A percentile compares a stretch with the other conserved stretches of the same genome.
These are phyloP conservation scores for Plectosphaerella cucumerina DNA, from an alignment of 2,329 filamentous ascomycete genomes.

Conservation along the genomic window DNA sequence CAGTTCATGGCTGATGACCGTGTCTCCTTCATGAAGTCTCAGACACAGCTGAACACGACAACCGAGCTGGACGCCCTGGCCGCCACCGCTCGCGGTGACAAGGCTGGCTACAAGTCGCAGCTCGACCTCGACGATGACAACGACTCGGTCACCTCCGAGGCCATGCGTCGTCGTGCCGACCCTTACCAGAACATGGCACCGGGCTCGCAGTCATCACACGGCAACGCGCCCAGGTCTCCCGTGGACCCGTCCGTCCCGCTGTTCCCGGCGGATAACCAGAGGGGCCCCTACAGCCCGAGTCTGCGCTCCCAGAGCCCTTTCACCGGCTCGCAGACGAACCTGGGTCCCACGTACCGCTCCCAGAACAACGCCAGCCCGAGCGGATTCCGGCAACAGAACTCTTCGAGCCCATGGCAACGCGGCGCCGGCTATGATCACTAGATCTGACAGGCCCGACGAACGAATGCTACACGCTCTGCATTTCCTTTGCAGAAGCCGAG, in stretches of 20 bases:
- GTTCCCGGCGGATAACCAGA: conserved; percentile 32
- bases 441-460: conserved; percentile 2
- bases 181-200: conserved; percentile 22
- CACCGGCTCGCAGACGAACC: conserved; percentile 21
- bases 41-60: conserved; percentile 69
- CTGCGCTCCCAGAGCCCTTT: conserved; percentile 30
- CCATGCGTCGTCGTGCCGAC: conserved; percentile 30
- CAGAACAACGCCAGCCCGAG: conserved; percentile 27
- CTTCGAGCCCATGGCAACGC: conserved; percentile 40
- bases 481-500: not conserved
- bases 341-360: conserved; percentile 24
- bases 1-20: conserved; percentile 96
- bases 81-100: conserved; percentile 81
- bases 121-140: conserved; percentile 37
- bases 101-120: conserved; percentile 36
- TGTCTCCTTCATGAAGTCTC: conserved; percentile 95
- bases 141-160: conserved; percentile 33
- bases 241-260: conserved; percentile 38
- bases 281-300: conserved; percentile 28
- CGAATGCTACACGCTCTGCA: not conserved
- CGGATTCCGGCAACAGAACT: conserved; percentile 31
- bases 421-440: conserved; percentile 38
- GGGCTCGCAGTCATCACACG: conserved; percentile 17
- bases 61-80: conserved; percentile 89
- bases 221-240: conserved; percentile 29